phyloP scores from a whole-genome alignment of 78 protist genomes.

The Speleostelium caveatum region DNA sequence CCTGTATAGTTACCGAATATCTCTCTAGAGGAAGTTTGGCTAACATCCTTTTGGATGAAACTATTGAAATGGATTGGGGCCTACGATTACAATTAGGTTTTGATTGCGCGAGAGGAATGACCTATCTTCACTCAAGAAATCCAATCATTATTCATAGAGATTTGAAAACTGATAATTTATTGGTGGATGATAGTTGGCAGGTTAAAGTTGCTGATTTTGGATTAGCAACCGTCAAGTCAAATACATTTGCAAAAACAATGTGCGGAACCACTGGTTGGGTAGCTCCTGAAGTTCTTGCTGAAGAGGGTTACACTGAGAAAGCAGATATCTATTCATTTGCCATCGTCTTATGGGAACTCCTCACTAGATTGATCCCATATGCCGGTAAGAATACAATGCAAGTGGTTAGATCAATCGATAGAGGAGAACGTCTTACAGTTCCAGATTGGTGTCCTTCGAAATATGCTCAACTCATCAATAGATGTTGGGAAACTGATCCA shows the following conservation, averaged over 20 bases:
- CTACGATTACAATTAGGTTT: constrained; percentile 61
- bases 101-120: constrained; percentile 88
- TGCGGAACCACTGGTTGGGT: constrained; percentile 82
- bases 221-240: constrained; percentile 78
- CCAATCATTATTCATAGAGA: constrained; percentile 90
- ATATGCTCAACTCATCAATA: constrained; percentile 49
- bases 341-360: constrained; percentile 70
- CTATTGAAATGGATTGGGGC: constrained; percentile 69
- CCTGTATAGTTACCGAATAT: constrained; percentile 82
- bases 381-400: constrained; percentile 78
- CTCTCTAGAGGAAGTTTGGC: constrained; percentile 67
- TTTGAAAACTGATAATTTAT: constrained; percentile 85
- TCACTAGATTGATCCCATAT: constrained; percentile 77
- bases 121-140: constrained; percentile 84
- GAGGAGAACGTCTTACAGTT: constrained; percentile 65
- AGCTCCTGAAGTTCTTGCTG: constrained; percentile 72
- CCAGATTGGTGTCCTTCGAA: constrained; percentile 70
- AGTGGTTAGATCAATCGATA: constrained; percentile 63
- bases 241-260: constrained; percentile 60
- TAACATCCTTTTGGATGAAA: constrained; percentile 52
- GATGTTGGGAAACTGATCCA: constrained; percentile 82
- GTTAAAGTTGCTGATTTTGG: constrained; percentile 88
- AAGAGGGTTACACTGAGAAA: constrained; percentile 72
- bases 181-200: constrained; percentile 68
- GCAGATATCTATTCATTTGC: constrained; percentile 75